A percentile compares a stretch with the other conserved stretches of the same genome.
Evolutionary conservation across 2,329 filamentous ascomycete species (phyloP).

Genomic region (Colletotrichum sp.): DNA sequence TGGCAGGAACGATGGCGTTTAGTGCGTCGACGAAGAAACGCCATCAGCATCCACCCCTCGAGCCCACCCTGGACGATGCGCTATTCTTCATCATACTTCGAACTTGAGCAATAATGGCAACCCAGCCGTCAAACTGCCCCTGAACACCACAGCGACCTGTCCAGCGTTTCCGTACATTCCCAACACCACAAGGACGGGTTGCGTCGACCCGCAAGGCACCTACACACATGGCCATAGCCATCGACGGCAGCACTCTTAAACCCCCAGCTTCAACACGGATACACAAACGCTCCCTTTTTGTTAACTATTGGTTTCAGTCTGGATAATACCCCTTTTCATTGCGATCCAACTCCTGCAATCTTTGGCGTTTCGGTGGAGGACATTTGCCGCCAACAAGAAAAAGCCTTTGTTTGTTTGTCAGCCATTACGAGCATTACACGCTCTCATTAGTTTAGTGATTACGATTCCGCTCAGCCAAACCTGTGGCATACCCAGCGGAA

Average conservation of each 20-base stretch:
- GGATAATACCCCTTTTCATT: conserved; percentile 20
- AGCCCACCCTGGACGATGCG: neutral
- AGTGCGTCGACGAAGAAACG: neutral
- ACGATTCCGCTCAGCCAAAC: neutral
- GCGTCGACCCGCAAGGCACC: neutral
- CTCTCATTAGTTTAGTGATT: neutral
- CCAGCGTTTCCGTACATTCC: neutral
- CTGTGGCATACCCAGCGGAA: neutral
- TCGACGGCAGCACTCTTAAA: neutral
- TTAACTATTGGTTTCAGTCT: conserved; percentile 1
- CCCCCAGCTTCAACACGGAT: neutral
- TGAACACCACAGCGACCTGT: neutral
- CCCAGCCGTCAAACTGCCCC: neutral
- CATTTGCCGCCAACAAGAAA: neutral
- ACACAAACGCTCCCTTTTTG: neutral
- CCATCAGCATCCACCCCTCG: neutral
- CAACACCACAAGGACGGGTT: neutral
- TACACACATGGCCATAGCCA: neutral
- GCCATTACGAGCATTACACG: neutral
- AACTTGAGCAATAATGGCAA: neutral
- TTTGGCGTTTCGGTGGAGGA: neutral
- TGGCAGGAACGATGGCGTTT: neutral
- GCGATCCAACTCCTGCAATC: neutral
- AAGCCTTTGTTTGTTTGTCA: neutral
- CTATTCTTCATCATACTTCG: neutral